These are phyloP conservation scores for Penicillium sp. DNA, from an alignment of 2,329 filamentous ascomycete species.

Conservation along the genomic window DNA sequence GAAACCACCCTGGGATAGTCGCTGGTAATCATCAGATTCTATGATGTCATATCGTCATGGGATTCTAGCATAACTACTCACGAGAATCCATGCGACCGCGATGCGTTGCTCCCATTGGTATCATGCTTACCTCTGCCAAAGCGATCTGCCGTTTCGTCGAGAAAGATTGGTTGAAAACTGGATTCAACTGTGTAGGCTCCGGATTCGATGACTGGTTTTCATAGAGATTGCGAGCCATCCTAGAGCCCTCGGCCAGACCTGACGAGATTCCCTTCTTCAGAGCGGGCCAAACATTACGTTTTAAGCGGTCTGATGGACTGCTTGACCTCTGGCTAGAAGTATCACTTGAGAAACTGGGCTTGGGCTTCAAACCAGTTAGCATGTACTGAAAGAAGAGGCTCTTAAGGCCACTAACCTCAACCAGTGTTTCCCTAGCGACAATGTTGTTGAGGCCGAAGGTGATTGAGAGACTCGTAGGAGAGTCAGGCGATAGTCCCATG, in stretches of 20 bases:
- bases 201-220: background rate
- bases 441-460: constrained; percentile 22
- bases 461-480: constrained; percentile 12
- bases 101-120: constrained; percentile 18
- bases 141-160: constrained; percentile 18
- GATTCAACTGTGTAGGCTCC: constrained; percentile 11
- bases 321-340: background rate
- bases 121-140: constrained; percentile 18
- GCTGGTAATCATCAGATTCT: constrained; percentile 17
- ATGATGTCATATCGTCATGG: background rate
- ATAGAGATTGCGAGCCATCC: constrained; percentile 3
- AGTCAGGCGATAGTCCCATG: constrained; percentile 4
- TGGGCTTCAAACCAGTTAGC: background rate
- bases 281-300: constrained; percentile 20
- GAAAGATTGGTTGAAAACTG: constrained; percentile 14
- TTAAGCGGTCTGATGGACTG: constrained; percentile 17
- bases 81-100: constrained; percentile 23
- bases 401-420: constrained; percentile 16
- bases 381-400: background rate
- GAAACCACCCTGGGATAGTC: constrained; percentile 25
- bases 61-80: constrained; percentile 15
- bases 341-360: background rate
- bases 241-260: constrained; percentile 12
- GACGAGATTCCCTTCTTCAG: constrained; percentile 17
- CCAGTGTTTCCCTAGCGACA: constrained; percentile 20